phyloP scores from a whole-genome alignment of 2,329 filamentous ascomycete species.

The Fusarium staphyleae region DNA sequence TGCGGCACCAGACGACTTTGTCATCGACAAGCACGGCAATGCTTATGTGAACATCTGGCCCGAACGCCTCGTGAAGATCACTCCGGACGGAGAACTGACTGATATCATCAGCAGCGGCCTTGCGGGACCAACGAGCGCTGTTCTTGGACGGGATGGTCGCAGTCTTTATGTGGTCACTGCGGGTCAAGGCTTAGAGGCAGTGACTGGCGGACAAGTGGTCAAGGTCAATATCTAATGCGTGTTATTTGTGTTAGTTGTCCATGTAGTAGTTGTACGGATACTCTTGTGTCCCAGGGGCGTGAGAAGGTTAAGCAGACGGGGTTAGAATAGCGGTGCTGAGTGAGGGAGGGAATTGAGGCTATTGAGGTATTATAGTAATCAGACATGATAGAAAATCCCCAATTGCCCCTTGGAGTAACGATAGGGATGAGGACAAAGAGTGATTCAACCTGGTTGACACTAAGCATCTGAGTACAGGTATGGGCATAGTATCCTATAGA shows the following conservation, averaged over 20 bases:
- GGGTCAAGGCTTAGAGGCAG: neutral
- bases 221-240: neutral
- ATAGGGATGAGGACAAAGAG: too few species aligned
- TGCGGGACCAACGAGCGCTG: neutral
- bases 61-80: neutral
- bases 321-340: too few species aligned
- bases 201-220: constrained; percentile 7
- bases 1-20: neutral
- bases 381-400: too few species aligned
- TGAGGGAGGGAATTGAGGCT: too few species aligned
- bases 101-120: neutral
- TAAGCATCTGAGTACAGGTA: too few species aligned
- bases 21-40: neutral
- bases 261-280: neutral
- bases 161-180: neutral
- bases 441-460: too few species aligned
- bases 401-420: too few species aligned
- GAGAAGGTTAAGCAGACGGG: too few species aligned
- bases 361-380: too few species aligned
- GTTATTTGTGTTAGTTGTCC: neutral
- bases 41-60: constrained; percentile 3
- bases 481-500: too few species aligned
- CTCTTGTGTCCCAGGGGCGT: too few species aligned
- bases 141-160: neutral
- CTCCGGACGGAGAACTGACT: neutral